Evolutionary conservation across 768 basidiomycete genomes (phyloP), one percentile per base, ranked within the genome.

Genomic region (Trametopsis cervina): DNA sequence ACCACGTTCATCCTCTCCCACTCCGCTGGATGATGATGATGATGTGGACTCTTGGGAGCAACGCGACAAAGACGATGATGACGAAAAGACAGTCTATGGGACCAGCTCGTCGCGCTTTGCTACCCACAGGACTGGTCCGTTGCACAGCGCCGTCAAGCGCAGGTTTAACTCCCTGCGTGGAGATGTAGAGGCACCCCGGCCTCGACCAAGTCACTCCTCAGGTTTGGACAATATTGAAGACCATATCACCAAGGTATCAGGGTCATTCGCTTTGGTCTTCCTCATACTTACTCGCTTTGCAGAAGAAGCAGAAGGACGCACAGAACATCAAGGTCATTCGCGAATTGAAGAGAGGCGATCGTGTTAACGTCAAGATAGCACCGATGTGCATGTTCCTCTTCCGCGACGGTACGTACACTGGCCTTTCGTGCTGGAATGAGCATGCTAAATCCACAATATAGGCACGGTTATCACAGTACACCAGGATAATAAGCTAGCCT

Each of bases 321-420:
- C 55, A 56, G 12, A 59, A 59, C 20, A 41, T 58, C 51, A 63
- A 60, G 27, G 51, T 62, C 38, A 51, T 65, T 29, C 59, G 65
- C 21, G 66, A 68, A 17, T 65, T 77, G 17, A 75, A 73, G 54
- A 72, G 72, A 51, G 80, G 75, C 11, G 77, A 81, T 21, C 72
- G 81, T 44, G 74, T 84, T 11, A 66, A 74, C 27, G 78, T 87
- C 18, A 72, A 75, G 47, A 68, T 83, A 35, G 66, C 75, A 26
- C 80, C 85, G 2, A 71, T 87, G 67, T 84, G 72, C 57, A 74
- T 87, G 49, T 85, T 85, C 66, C 69, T 87, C 5, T 70, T 80
- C 54, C 71, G 79, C 49, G 77, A 85, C 58, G 84, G 84, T 75
- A 57, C 44, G 66, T 61, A 54, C 26, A 10, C 24, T 41, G 20